Conservation (phyloP, 441 rosid genomes). For the Corymbia citriodora region DNA sequence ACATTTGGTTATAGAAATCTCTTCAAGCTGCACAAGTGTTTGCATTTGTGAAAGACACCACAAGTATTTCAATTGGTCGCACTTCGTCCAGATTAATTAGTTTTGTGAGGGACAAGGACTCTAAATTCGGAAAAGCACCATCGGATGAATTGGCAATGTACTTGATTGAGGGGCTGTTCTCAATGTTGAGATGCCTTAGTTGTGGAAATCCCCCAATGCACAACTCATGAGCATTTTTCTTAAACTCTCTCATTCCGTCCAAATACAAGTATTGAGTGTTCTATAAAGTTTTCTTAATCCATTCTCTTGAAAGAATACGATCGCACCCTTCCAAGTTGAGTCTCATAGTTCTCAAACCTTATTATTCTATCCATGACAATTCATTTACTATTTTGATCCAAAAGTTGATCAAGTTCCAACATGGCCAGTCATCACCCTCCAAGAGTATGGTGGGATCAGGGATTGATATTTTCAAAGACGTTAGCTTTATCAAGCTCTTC, state of each 20-base stretch:
- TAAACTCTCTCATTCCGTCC: neutral
- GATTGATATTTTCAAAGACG: neutral
- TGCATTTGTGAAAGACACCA: neutral
- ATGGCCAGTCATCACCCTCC: neutral
- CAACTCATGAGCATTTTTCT: neutral
- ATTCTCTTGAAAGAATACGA: neutral
- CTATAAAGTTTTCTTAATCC: neutral
- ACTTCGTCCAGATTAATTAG: neutral
- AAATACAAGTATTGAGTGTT: neutral
- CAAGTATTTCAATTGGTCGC: neutral
- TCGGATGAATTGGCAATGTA: neutral
- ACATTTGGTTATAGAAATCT: fast-evolving
- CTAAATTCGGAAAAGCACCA: too few relatives aligned
- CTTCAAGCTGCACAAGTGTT: neutral
- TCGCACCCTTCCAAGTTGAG: neutral
- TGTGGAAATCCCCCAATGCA: fast-evolving
- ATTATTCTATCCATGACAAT: too few relatives aligned
- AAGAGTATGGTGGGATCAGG: neutral
- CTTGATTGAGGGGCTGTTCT: neutral
- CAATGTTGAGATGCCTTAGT: neutral
- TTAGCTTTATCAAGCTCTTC: neutral
- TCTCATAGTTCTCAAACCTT: neutral
- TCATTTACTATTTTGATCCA: neutral
- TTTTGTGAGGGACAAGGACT: too few relatives aligned
- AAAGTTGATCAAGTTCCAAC: neutral